Base-by-base conservation (phyloP, 495 filamentous ascomycete species). In the Daldinia caldariorum region DNA sequence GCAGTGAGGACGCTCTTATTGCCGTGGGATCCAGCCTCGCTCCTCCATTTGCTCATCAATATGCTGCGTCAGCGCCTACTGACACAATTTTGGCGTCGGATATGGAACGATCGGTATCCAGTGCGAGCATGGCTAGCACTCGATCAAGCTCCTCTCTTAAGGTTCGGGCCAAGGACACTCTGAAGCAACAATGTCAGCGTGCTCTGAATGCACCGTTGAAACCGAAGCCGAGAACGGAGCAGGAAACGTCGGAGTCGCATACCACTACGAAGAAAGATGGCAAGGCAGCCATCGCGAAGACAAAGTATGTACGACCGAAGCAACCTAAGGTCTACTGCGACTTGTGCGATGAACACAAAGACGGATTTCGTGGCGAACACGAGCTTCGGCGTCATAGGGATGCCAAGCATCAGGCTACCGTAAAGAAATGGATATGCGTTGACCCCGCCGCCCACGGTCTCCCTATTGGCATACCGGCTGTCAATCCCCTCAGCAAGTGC, bases 331-430 rank as follows among this genome's bases (percentile, higher is more conserved):
- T 94, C 49, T 84, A 84, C 62, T 98, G 94, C 74, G 77, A 77
- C 9, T 79, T 88, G 41, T 98, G 94, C 78, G 87, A 87, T 50
- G 89, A 91, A 49, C 86, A 92, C 56, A 92, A 90, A 0, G 89
- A 93, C 1, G 94, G 94, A 16, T 99, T 97, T 78, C 90, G 95
- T 18, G 95, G 95, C 39, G 92, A 96, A 29, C 95, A 97, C 75
- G 95, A 99, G 74, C 89, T 98, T 35, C 89, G 91, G 12, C 89
- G 94, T 31, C 95, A 99, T 73, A 87, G 88, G 66, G 89, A 94
- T 45, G 90, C 92, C 34, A 90, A 91, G 43, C 95, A 99, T 73
- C 86, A 89, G 13, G 61, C 73, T n/a, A 80, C 86, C 18, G 88
- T 91, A 66, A 94, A 90, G 74, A 92, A 92, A 61, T 99, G 87